Evolutionary conservation across 2,329 filamentous ascomycete genomes (phyloP).

Genomic region (Colletotrichum agaves): DNA sequence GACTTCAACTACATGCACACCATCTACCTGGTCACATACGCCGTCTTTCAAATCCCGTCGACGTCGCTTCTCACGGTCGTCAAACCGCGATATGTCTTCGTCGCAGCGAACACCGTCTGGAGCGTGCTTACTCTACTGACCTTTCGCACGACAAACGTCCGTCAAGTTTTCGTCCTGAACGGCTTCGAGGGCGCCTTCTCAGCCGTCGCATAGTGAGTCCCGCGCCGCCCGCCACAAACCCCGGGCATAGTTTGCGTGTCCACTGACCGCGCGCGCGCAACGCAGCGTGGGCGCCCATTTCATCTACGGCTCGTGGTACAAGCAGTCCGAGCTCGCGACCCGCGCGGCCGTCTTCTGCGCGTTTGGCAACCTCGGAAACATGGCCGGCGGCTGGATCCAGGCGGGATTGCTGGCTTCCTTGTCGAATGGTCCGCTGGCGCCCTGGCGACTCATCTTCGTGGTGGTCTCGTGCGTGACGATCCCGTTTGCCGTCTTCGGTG

Average conservation of each 20-base stretch:
- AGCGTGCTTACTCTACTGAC: constrained; percentile 56
- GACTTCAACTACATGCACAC: constrained; percentile 53
- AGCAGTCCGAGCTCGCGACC: constrained; percentile 53
- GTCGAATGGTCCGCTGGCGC: constrained; percentile 49
- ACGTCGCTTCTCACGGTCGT: constrained; percentile 46
- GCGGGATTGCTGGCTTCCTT: constrained; percentile 51
- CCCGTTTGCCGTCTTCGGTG: constrained; percentile 53
- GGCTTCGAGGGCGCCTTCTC: constrained; percentile 57
- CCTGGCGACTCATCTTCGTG: constrained; percentile 57
- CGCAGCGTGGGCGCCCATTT: constrained; percentile 52
- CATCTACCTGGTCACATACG: constrained; percentile 52
- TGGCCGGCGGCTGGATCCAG: constrained; percentile 58
- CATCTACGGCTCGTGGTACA: constrained; percentile 57
- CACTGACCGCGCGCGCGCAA: constrained; percentile 41
- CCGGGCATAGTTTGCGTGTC: too few relatives aligned
- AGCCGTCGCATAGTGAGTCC: constrained; percentile 53
- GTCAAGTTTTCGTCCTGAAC: constrained; percentile 56
- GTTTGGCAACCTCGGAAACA: constrained; percentile 55
- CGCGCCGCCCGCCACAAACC: too few relatives aligned
- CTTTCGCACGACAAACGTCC: constrained; percentile 53
- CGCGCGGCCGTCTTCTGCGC: constrained; percentile 54
- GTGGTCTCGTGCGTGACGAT: constrained; percentile 55
- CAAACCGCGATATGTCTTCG: constrained; percentile 32
- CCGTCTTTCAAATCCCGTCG: constrained; percentile 56
- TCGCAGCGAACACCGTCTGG: constrained; percentile 55